Conservation (phyloP, 108 stramenopile genomes). For the Poteriospumella lacustris region DNA sequence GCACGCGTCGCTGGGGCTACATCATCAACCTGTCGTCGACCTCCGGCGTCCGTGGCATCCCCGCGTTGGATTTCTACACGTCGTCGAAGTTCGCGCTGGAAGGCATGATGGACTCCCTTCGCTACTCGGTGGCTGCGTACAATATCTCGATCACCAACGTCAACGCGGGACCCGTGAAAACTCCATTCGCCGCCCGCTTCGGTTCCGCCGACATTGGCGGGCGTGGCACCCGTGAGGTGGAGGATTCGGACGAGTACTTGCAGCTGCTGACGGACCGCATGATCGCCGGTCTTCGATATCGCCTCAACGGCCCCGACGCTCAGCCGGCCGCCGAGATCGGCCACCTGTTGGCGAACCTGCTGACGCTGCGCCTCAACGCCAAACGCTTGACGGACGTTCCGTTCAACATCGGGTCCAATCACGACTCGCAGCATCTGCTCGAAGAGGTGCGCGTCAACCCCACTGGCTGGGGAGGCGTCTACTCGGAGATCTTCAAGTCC, state of each 20-base stretch:
- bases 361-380: background rate
- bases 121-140: slow-evolving; percentile 3
- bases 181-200: slow-evolving; percentile 9
- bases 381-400: slow-evolving; percentile 18
- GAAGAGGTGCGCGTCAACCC: slow-evolving; percentile 19
- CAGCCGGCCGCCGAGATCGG: slow-evolving; percentile 6
- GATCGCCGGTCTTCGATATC: background rate
- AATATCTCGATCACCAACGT: slow-evolving; percentile 23
- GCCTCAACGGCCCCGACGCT: background rate
- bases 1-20: background rate
- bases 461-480: slow-evolving; percentile 28
- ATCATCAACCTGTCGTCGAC: slow-evolving; percentile 20
- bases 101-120: slow-evolving; percentile 11
- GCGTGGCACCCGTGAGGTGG: background rate
- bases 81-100: slow-evolving; percentile 21
- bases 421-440: background rate
- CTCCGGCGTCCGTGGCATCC: slow-evolving; percentile 8
- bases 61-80: slow-evolving; percentile 10
- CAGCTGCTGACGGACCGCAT: background rate
- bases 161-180: slow-evolving; percentile 22
- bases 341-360: background rate
- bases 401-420: slow-evolving; percentile 5
- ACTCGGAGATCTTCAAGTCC: background rate
- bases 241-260: background rate
- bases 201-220: slow-evolving; percentile 4